Evolutionary conservation across 1,284 basidiomycete species (phyloP).

Genomic region (Pholiota adiposa): DNA sequence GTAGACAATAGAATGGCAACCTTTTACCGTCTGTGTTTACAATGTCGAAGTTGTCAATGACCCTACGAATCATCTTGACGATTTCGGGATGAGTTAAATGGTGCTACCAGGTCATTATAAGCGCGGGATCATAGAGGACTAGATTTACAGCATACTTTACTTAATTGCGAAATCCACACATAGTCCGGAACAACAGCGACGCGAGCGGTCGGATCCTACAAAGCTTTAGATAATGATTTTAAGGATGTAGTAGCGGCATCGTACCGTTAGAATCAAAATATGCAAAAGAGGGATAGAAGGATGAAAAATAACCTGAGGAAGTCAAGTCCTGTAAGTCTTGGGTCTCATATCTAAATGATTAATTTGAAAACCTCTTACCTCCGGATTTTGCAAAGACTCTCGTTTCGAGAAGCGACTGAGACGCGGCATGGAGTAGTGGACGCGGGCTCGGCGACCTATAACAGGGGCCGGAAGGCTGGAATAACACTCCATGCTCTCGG

Average conservation of each 20-base stretch:
- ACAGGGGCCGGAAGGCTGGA: neutral
- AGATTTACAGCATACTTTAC: neutral
- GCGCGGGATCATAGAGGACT: neutral
- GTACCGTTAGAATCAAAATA: neutral
- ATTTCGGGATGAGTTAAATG: neutral
- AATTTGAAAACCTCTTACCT: neutral
- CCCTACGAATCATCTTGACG: neutral
- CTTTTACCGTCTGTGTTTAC: neutral
- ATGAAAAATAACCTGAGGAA: neutral
- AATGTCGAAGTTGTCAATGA: constrained; percentile 1
- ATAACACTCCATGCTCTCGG: neutral
- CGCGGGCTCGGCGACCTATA: neutral
- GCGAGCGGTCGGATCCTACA: neutral
- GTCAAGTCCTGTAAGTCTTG: neutral
- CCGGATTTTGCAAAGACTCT: neutral
- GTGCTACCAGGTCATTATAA: neutral
- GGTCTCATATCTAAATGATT: too few species aligned
- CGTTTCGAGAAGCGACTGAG: neutral
- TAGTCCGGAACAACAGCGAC: neutral
- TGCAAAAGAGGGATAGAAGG: neutral
- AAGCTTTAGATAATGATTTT: neutral
- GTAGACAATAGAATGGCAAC: neutral
- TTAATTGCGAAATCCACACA: neutral
- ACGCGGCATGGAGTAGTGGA: neutral
- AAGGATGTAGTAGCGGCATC: neutral